Percentiles rank a stretch among this genome's conserved stretches.
Evolutionary conservation across 441 rosid genomes (phyloP).

Genomic region (Erodium trifolium): DNA sequence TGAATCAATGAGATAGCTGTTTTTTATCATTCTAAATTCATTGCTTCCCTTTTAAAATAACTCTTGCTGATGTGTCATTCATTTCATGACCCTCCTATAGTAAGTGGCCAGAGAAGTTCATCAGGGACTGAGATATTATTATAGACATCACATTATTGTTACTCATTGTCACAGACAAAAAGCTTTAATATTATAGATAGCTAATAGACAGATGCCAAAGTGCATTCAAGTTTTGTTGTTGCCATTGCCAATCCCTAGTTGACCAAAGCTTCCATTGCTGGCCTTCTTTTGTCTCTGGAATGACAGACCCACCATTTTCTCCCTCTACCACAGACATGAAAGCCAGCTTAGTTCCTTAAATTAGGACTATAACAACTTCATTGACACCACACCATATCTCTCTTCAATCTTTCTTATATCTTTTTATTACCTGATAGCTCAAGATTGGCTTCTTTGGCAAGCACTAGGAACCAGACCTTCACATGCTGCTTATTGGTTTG

Average conservation of each 20-base stretch:
- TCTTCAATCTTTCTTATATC: background rate
- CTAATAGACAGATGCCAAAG: background rate
- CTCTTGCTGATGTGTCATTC: background rate
- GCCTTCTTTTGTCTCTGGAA: too few relatives aligned
- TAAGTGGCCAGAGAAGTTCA: background rate
- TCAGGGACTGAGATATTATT: conserved; percentile 1
- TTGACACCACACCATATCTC: background rate
- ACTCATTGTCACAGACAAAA: background rate
- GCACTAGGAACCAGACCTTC: background rate
- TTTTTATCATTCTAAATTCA: background rate
- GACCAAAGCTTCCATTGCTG: conserved; percentile 2
- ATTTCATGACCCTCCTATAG: too few relatives aligned
- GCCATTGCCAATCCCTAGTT: conserved; percentile 3
- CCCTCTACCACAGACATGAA: conserved; percentile 16
- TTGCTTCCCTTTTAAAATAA: too few relatives aligned
- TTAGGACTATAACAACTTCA: conserved; percentile 17
- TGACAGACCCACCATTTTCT: conserved; percentile 6
- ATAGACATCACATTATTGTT: background rate
- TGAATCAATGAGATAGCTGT: conserved; percentile 5
- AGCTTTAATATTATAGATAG: background rate
- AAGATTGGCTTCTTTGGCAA: background rate
- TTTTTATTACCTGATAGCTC: background rate
- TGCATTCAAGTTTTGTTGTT: background rate
- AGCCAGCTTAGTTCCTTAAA: conserved; percentile 33
- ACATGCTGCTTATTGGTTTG: background rate